These are phyloP conservation scores for Syncephalastrum sp. DNA, from an alignment of 371 early-diverging fungal genomes.

Conservation along the genomic window DNA sequence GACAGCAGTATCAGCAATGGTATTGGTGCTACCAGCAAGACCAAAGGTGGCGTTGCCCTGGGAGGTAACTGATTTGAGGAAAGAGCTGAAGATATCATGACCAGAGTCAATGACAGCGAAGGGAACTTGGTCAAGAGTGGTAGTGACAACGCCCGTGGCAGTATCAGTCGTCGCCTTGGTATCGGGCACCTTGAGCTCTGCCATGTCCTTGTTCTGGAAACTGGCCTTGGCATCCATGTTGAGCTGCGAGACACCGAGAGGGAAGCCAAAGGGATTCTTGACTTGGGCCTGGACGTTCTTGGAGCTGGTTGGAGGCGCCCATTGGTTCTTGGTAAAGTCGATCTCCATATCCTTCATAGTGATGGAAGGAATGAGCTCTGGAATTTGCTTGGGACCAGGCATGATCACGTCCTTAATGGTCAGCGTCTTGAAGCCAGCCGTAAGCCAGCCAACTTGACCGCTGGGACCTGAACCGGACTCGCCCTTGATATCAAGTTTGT, in stretches of 20 bases:
- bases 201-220: slow-evolving; percentile 32
- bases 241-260: slow-evolving; percentile 43
- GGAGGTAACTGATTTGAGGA: slow-evolving; percentile 41
- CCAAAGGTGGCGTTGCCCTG: slow-evolving; percentile 37
- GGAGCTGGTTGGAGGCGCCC: slow-evolving; percentile 45
- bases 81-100: slow-evolving; percentile 37
- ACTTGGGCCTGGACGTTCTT: slow-evolving; percentile 43
- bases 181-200: slow-evolving; percentile 45
- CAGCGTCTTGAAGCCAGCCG: slow-evolving; percentile 50
- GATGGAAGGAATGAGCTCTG: slow-evolving; percentile 44
- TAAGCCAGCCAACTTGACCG: slow-evolving; percentile 57
- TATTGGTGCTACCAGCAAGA: slow-evolving; percentile 45
- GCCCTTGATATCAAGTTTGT: slow-evolving; percentile 45
- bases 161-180: slow-evolving; percentile 41
- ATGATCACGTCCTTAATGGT: slow-evolving; percentile 47
- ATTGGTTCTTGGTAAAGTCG: slow-evolving; percentile 51
- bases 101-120: slow-evolving; percentile 31
- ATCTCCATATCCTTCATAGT: slow-evolving; percentile 49
- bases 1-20: slow-evolving; percentile 47
- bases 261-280: slow-evolving; percentile 56
- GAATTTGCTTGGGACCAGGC: slow-evolving; percentile 38
- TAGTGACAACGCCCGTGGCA: slow-evolving; percentile 35
- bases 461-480: slow-evolving; percentile 48
- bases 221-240: slow-evolving; percentile 42
- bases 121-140: slow-evolving; percentile 36